phyloP scores from a whole-genome alignment of 371 early-diverging fungal genomes.

The Apophysomyces sp. region DNA sequence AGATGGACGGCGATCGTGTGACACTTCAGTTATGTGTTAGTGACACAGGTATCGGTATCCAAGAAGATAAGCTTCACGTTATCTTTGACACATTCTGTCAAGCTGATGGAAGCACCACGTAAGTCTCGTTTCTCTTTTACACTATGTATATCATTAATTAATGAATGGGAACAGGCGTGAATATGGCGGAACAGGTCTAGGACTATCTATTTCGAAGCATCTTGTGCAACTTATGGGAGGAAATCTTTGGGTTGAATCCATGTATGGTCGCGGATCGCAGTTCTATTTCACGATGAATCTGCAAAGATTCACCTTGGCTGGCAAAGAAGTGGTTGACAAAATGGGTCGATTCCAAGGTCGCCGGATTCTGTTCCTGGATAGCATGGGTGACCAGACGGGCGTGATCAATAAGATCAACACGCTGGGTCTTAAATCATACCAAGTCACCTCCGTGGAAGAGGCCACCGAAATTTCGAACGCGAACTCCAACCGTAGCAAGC shows the following conservation, averaged over 20 bases:
- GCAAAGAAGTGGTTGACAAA: conserved; percentile 41
- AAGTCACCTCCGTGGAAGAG: conserved; percentile 33
- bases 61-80: conserved; percentile 65
- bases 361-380: conserved; percentile 52
- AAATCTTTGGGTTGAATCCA: conserved; percentile 68
- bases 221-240: conserved; percentile 63
- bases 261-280: conserved; percentile 64
- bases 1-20: conserved; percentile 36
- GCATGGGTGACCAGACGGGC: conserved; percentile 17
- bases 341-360: conserved; percentile 49
- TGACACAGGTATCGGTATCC: conserved; percentile 90
- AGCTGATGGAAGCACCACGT: conserved; percentile 79
- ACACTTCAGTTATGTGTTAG: conserved; percentile 65
- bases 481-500: conserved; percentile 16
- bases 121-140: conserved; percentile 10
- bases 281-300: conserved; percentile 72
- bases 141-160: background rate
- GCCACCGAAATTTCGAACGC: conserved; percentile 27
- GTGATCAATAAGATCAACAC: conserved; percentile 16
- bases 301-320: conserved; percentile 31
- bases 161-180: conserved; percentile 34
- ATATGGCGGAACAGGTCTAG: conserved; percentile 59
- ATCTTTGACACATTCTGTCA: conserved; percentile 85
- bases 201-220: conserved; percentile 55
- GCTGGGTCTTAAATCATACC: conserved; percentile 21